Base-by-base conservation (phyloP, 2,329 filamentous ascomycete genomes). In the Endothia cerciana region DNA sequence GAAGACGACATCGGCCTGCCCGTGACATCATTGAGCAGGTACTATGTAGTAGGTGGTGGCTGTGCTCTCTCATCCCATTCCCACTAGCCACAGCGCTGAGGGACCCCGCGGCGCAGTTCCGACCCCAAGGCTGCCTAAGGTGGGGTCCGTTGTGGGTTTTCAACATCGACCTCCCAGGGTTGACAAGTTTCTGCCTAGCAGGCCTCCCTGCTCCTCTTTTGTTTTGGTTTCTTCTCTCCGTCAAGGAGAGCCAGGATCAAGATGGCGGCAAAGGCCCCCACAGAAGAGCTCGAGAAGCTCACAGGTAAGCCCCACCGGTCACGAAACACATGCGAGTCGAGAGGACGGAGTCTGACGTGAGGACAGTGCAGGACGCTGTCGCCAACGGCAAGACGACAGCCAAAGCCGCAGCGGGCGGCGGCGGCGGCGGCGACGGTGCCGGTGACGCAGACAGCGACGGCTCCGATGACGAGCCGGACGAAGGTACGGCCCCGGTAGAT, bases 381-480 rank as follows among this genome's bases (percentile, higher is more conserved):
- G 73, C 73, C 63, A 79, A 78, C 67, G 76, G 77, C 70, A 78
- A 81, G 71, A 76, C 78, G 63, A 71, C 76, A 68, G 74, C 70
- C 51, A 78, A 79, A 61, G 73, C 76, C 55, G 76, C 77, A 45
- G 74, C 75, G 68, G 77, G 76, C 69, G 77, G 74, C 63, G 77
- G 76, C 69, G 77, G 74, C 63, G 77, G 77, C 63, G 78, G 78
- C 63, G 77, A 75, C 43, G 77, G 77, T 25, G 59, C 47, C 28
- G 47, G 30, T 30, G 59, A 62, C 25, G 73, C 78, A 67, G 81
- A 83, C 53, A 79, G 77, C 68, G 82, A 83, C 65, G 82, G 84
- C 63, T 84, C 81, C n/a, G 83, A 83, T 33, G 83, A 85, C 59
- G 84, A 85, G 11, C 82, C 80, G 3, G 83, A 84, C 25, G 81